Base-by-base conservation (phyloP, 495 filamentous ascomycete genomes). In the Neurospora tetrasperma region DNA sequence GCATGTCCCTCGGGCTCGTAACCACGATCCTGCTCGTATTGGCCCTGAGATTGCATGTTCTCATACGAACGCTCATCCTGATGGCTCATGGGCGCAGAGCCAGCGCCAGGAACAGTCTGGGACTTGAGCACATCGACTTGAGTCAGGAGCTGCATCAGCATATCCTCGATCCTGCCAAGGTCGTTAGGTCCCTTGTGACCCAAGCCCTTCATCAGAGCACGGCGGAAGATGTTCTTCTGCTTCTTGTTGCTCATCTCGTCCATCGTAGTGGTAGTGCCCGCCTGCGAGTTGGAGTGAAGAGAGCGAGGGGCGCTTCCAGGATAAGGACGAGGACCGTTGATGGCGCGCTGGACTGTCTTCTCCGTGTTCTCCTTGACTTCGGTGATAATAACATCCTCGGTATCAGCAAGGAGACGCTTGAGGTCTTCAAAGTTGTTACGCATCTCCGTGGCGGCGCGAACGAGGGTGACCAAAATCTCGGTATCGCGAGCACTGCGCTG, bases 401-500 rank as follows among this genome's bases (percentile, higher is more conserved):
- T 94, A 59, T 95, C 91, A 3, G 90, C 90, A 59, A 99, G 89
- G 79, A 95, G 91, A 76, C 89, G 91, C 87, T 96, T 98, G 90
- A 99, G 92, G 75, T 97, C 94, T 76, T 98, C 94, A 78, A 98
- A 97, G 14, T 92, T 95, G 74, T 92, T 97, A 72, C 96, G 93
- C 94, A 98, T 97, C 78, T 99, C 96, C 12, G 96, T 93, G 18
- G 96, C 94, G 74, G 93, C 94, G 70, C 94, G 89, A 69, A 98
- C 96, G 46, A 99, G 86, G 4, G 96, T 97, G 69, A 98, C 92
- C 41, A 99, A 82, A 71, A 99, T 97, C 82, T 98, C 96, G 1
- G 96, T 99, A 77, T 99, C 96, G 46, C 95, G 88, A 68, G 96
- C 96, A 82, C 96, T 98, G 42, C 96, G 93, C 83, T 98, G 95